phyloP scores from a whole-genome alignment of 2,329 filamentous ascomycete species.

The Xylaria sp. region DNA sequence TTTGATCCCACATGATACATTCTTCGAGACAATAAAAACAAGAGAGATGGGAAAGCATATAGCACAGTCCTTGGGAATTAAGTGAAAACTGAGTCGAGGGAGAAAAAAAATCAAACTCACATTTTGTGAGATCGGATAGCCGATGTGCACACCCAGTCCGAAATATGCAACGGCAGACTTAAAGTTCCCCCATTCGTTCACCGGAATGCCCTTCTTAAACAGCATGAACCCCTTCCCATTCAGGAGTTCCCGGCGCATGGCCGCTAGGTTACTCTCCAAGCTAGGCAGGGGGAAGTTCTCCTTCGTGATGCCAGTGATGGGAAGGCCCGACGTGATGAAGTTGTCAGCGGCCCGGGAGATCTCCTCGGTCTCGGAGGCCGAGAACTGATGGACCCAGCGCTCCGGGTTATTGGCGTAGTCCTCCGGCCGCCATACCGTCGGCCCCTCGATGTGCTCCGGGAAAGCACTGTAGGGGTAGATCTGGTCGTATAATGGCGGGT shows the following conservation, averaged over 20 bases:
- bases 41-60: background rate
- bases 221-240: constrained; percentile 91
- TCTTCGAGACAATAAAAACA: background rate
- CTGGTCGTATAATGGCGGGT: constrained; percentile 70
- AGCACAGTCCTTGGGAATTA: background rate
- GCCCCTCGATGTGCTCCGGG: constrained; percentile 71
- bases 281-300: constrained; percentile 70
- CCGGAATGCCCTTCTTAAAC: constrained; percentile 82
- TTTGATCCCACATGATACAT: background rate
- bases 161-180: constrained; percentile 92
- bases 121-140: constrained; percentile 90
- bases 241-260: constrained; percentile 72
- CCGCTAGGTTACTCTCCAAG: constrained; percentile 62
- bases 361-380: constrained; percentile 68
- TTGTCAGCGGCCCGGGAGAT: constrained; percentile 69
- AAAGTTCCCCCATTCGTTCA: constrained; percentile 76
- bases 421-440: constrained; percentile 73
- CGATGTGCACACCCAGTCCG: constrained; percentile 85
- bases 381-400: constrained; percentile 75
- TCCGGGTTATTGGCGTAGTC: constrained; percentile 70
- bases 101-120: constrained; percentile 53
- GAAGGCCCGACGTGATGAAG: constrained; percentile 67
- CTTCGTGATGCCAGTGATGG: constrained; percentile 71
- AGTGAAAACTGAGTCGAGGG: background rate
- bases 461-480: constrained; percentile 73